Evolutionary conservation across 164 flowering plant genomes (phyloP).

Genomic region (Piper longum): DNA sequence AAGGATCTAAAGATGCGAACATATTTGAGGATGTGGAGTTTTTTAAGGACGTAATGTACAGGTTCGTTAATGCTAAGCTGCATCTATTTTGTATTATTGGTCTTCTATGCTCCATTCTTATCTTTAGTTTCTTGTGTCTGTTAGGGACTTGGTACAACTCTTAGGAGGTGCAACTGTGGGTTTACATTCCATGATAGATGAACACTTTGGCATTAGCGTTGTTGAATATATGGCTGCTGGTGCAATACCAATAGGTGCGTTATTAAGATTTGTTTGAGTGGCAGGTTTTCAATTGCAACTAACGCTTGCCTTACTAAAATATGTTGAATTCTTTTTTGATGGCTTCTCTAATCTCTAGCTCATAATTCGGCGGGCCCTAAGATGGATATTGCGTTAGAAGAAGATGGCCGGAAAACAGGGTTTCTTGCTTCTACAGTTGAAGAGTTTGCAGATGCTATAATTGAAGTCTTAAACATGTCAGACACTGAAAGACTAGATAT

Average conservation of each 20-base stretch:
- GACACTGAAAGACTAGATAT: slow-evolving; percentile 49
- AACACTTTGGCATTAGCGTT: slow-evolving; percentile 87
- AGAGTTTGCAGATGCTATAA: slow-evolving; percentile 76
- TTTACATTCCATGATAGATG: slow-evolving; percentile 86
- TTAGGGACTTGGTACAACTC: slow-evolving; percentile 82
- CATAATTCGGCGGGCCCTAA: slow-evolving; percentile 91
- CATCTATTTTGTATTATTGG: neutral
- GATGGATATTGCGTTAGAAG: slow-evolving; percentile 84
- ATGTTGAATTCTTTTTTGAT: neutral
- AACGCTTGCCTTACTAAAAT: neutral
- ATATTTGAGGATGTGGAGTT: slow-evolving; percentile 69
- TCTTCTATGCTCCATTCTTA: neutral
- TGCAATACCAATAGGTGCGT: slow-evolving; percentile 83
- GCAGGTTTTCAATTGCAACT: neutral
- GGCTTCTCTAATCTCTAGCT: slow-evolving; percentile 28
- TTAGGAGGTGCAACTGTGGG: slow-evolving; percentile 78
- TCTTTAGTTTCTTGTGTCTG: neutral
- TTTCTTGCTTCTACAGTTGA: slow-evolving; percentile 44
- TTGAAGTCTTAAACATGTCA: slow-evolving; percentile 48
- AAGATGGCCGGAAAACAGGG: slow-evolving; percentile 22
- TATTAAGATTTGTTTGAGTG: neutral
- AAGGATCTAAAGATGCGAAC: slow-evolving; percentile 42
- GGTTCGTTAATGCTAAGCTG: slow-evolving; percentile 22
- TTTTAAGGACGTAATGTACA: slow-evolving; percentile 66
- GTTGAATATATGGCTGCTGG: slow-evolving; percentile 99